Evolutionary conservation across 2,329 filamentous ascomycete species (phyloP).

Genomic region (Clonostachys sp.): DNA sequence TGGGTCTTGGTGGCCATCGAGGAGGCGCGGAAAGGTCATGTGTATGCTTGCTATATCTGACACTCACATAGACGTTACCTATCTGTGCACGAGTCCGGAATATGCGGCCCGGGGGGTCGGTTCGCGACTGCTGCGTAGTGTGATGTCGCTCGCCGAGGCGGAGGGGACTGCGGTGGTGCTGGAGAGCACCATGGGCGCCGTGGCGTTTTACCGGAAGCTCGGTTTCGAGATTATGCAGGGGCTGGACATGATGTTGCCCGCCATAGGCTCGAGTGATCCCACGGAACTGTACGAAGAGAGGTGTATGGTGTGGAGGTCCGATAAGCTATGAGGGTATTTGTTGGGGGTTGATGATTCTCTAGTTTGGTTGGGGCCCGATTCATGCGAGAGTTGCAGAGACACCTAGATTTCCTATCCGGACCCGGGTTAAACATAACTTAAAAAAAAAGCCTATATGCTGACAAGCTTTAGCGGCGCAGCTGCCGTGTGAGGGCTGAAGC

Average conservation of each 20-base stretch:
- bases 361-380: no score
- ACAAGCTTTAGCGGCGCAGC: no score
- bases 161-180: constrained; percentile 26
- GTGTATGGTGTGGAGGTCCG: constrained; percentile 20
- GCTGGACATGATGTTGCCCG: constrained; percentile 28
- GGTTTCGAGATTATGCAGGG: constrained; percentile 23
- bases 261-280: constrained; percentile 14
- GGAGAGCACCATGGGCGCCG: constrained; percentile 30
- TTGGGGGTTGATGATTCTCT: no score
- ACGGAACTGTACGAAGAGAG: constrained; percentile 25
- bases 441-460: no score
- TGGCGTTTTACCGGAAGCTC: constrained; percentile 27
- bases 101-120: constrained; percentile 28
- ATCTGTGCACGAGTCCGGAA: constrained; percentile 29
- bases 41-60: neutral
- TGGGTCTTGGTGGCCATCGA: neutral
- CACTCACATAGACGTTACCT: constrained; percentile 24
- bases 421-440: no score
- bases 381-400: no score
- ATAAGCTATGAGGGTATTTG: no score
- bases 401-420: no score
- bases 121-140: constrained; percentile 19
- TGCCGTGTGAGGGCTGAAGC: no score
- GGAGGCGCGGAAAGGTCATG: neutral
- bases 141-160: constrained; percentile 22